Evolutionary conservation across 192 early-diverging fungal genomes (phyloP), one percentile per base, ranked within the genome.

Genomic region (Backusella westeae): DNA sequence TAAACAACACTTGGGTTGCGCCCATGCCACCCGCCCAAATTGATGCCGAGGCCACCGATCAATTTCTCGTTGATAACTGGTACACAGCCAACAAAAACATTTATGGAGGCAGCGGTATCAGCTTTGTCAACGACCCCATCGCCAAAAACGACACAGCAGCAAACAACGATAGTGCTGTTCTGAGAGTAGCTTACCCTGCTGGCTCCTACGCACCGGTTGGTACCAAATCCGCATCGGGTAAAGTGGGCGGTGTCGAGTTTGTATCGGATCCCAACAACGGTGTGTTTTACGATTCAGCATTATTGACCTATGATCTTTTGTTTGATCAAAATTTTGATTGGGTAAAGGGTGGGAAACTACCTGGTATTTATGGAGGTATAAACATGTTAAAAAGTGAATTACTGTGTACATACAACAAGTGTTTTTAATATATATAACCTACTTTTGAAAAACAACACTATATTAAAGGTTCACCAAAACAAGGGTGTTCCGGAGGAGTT

Each of bases 271-370:
- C 87, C 1, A 82, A 84, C 78, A 81, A 81, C 2, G 44, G 83
- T 19, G 23, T 69, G 14, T 72, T 78, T 3, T 88, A 75, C 46
- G 75, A 77, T 38, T 81, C 79, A 75, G 83, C 82, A 35, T 77
- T 88, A 71, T 52, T 88, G 26, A 81, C 81, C 12, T 88, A 88
- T 67, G 76, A 84, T 49, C 52, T 88, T 32, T 83, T 78, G 14
- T 88, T 88, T 74, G 83, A 81, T 34, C 53, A 35, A 15, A 77
- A 78, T 38, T 88, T 88, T 80, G 23, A 82, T 10, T 88, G 84
- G 84, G 78, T 80, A 6, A 66, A 75, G 23, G 87, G 87, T 29
- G 87, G 87, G 12, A 88, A 88, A 46, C 36, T 88, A 29, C 87
- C 87, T 29, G 87, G 87, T 9, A 35, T 86, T 39, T 87, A 77